Percentiles rank a stretch among this genome's conserved stretches.
These are phyloP conservation scores for Penicillium concentricum DNA, from an alignment of 2,329 filamentous ascomycete genomes.

Conservation along the genomic window DNA sequence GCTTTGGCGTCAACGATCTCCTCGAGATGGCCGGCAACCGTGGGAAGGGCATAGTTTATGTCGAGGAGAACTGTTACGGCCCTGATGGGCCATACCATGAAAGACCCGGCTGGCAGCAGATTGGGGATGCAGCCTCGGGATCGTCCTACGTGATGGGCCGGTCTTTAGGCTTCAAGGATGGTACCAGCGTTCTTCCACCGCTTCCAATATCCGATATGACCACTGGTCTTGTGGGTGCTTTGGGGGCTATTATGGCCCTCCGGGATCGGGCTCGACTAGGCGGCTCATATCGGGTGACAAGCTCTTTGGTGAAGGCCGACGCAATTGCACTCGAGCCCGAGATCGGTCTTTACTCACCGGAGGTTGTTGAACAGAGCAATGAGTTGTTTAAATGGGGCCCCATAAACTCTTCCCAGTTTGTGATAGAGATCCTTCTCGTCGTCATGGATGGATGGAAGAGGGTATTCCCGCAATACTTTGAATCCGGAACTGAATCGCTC, in stretches of 20 bases:
- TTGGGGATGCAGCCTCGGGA: constrained; percentile 44
- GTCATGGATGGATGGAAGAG: constrained; percentile 28
- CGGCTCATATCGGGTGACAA: constrained; percentile 26
- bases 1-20: constrained; percentile 37
- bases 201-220: constrained; percentile 17
- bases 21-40: constrained; percentile 41
- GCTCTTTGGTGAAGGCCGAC: constrained; percentile 33
- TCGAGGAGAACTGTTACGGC: constrained; percentile 53
- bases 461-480: constrained; percentile 16
- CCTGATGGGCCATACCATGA: constrained; percentile 46
- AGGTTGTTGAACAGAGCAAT: constrained; percentile 17
- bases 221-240: constrained; percentile 15
- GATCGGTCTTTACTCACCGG: constrained; percentile 32
- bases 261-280: constrained; percentile 19
- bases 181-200: constrained; percentile 12
- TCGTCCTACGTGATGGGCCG: constrained; percentile 37
- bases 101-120: constrained; percentile 49
- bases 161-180: constrained; percentile 27
- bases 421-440: constrained; percentile 23
- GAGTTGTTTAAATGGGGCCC: constrained; percentile 9
- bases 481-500: not conserved
- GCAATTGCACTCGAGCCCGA: constrained; percentile 31
- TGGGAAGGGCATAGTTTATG: constrained; percentile 48
- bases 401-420: constrained; percentile 19
- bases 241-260: constrained; percentile 16